phyloP scores from a whole-genome alignment of 2,329 filamentous ascomycete genomes.

The Pestalotiopsis sp. region DNA sequence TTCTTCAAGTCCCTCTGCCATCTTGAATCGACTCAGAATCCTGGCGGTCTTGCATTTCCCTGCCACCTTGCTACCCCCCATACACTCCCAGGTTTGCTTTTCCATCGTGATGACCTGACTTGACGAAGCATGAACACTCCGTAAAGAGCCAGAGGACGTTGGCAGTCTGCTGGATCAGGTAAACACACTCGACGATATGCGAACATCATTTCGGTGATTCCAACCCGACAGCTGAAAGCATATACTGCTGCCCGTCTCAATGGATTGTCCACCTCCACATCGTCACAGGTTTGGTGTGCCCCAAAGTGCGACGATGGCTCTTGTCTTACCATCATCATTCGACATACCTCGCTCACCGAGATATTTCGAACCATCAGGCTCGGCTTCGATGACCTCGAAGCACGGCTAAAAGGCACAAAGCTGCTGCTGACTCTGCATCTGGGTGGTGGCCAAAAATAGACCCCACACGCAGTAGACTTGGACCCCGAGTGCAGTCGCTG shows the following conservation, averaged over 20 bases:
- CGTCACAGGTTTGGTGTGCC: background rate
- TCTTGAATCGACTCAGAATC: no score
- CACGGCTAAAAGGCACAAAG: background rate
- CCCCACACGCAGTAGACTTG: background rate
- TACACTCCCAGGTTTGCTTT: no score
- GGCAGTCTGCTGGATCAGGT: no score
- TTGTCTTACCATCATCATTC: background rate
- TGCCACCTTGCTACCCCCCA: no score
- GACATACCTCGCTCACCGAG: background rate
- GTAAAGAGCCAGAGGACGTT: no score
- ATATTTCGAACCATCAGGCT: background rate
- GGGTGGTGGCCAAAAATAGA: constrained; percentile 3
- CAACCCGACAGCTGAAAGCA: no score
- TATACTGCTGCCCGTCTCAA: background rate
- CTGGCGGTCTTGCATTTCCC: no score
- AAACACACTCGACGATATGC: no score
- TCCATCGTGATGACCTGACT: no score
- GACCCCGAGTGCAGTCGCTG: background rate
- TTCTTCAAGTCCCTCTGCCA: no score
- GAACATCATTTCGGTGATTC: no score
- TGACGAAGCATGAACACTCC: no score
- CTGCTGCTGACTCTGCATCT: background rate
- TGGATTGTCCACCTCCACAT: background rate
- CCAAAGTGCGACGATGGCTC: background rate
- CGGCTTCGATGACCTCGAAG: background rate